Base-by-base conservation (phyloP, 305 asterid species). In the Fraxinus angustifolia region DNA sequence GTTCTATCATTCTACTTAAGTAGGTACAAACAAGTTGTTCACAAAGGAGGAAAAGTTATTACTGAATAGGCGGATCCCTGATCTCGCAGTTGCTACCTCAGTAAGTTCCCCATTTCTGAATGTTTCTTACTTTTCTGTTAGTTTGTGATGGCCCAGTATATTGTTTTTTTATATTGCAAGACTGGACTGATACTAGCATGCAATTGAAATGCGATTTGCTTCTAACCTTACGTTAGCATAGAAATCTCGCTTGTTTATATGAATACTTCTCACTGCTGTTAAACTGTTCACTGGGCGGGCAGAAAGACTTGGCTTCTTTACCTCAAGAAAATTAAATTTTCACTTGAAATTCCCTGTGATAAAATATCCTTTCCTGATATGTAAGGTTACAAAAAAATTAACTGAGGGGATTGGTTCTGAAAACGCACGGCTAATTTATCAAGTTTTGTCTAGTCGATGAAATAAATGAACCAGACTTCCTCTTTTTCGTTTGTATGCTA, bases 61-160 rank as follows among this genome's bases (percentile, higher is more conserved):
- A 40, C 50, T 91, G 83, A 93, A 91, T 88, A 89, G 81, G 78
- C 90, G 96, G 87, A 78, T 88, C 86, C 97, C 99, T 79, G 93
- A 95, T 86, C 78, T 95, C 28, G 86, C 89, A 6, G 83, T 83
- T 75, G 96, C 97, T 82, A 91, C 91, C 89, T 95, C 99, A 42
- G 99, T 93, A 82, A 89, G 99, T 87, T 30, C 10, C 83, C 76
- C 67, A n/a, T 45, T 75, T 77, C 78, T 81, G 53, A 42, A 28
- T 8, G 68, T 60, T 78, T 42, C 77, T 48, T 74, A 21, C 78
- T 34, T 33, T 72, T 31, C 45, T 68, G 16, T 40, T 6, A 28
- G 38, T 23, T 6, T 50, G 73, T 3, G 35, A 4, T 79, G 45
- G 10, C 72, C 58, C 78, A 56, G 31, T 62, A 21, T 34, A 33